phyloP scores from a whole-genome alignment of 805 yeast species.

The Hanseniaspora occidentalis region DNA sequence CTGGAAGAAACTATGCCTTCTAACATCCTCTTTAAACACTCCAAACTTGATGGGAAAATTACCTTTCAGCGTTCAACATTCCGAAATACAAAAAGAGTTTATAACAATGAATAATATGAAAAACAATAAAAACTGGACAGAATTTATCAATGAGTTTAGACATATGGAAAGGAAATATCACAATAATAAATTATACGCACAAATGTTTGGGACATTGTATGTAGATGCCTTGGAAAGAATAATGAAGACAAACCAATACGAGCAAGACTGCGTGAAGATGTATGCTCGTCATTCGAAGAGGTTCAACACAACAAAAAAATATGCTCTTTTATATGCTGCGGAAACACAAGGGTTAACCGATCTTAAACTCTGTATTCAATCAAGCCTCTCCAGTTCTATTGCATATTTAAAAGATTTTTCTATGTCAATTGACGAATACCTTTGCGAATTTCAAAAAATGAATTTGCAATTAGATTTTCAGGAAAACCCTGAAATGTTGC shows the following conservation, averaged over 20 bases:
- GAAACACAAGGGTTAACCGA: background rate
- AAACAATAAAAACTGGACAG: background rate
- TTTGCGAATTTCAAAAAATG: background rate
- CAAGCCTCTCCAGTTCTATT: background rate
- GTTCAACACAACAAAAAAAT: background rate
- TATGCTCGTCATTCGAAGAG: background rate
- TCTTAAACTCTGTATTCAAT: background rate
- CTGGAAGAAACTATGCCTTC: background rate
- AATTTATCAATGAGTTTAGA: background rate
- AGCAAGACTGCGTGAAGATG: background rate
- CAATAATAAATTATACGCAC: background rate
- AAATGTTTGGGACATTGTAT: background rate
- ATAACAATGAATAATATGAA: background rate
- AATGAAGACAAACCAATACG: background rate
- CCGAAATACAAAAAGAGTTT: background rate
- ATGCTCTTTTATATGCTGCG: background rate
- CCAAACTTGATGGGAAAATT: background rate
- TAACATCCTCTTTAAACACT: background rate
- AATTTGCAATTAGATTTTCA: background rate
- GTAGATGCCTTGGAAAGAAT: background rate
- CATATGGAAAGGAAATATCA: background rate
- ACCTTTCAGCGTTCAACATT: background rate
- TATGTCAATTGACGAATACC: background rate
- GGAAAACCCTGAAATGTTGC: background rate
- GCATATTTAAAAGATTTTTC: background rate